Base-by-base conservation (phyloP, 2,329 filamentous ascomycete species). In the Sporothrix pallida region DNA sequence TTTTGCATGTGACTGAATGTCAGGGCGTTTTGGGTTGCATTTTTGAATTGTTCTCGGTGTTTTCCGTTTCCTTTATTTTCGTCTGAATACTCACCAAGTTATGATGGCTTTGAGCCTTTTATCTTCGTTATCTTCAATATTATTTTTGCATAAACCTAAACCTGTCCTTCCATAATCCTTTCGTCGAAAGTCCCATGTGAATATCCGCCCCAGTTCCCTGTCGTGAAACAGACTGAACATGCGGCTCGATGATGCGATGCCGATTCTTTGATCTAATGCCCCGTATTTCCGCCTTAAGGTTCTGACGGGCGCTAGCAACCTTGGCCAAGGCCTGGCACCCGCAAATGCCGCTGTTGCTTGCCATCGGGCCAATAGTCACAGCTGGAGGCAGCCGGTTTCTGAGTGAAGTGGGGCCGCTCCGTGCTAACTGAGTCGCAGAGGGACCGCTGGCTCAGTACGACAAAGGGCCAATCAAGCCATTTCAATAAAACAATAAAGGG, bases 301-400 rank as follows among this genome's bases (percentile, higher is more conserved):
- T 70, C 67, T 56, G 48, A 70, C 67, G 67, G 67, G 23, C 67
- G 15, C 67, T 70, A 70, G 50, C 46, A 20, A 70, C 31, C 48
- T 65, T 65, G 37, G 60, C n/a, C 37, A 65, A 46, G 60, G 62
- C 62, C 42, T 46, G 62, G 9, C 42, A 44, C 62, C 42, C 62
- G 42, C 62, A 46, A 67, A 46, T 67, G 62, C 62, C 62, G 62
- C 42, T 20, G 15, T 42, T 9, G 3, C 37, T 6, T 23, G 60
- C 42, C 60, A 65, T 65, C 60, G n/a, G 31, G 37, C 60, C 60
- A 65, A 65, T 63, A 20, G 31, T 63, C 60, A 6, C 17, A 44
- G 31, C 60, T 46, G 37, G 60, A 65, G 60, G 37, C 60, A 65
- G 37, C 60, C 37, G n/a, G 46, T 63, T 20, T 65, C n/a, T 26